Base-by-base conservation (phyloP, 306 rosid genomes). In the Fragaria vesca region DNA sequence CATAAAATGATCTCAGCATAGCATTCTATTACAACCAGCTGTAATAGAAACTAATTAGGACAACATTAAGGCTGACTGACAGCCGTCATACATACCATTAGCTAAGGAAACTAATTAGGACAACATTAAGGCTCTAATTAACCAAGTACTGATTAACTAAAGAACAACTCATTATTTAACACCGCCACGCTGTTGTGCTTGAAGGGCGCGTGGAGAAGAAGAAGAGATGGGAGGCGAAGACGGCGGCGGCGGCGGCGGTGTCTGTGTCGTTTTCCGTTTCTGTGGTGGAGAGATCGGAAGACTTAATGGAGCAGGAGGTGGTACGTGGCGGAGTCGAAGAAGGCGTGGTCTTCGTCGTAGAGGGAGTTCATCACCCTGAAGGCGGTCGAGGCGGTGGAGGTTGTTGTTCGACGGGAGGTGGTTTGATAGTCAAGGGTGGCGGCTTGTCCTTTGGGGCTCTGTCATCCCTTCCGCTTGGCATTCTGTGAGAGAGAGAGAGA, bases 161-260 rank as follows among this genome's bases (percentile, higher is more conserved):
- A 24, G 26, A 24, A 24, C 26, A 24, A 24, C 26, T 24, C 26
- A 24, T 24, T 24, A 24, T 24, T 24, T 24, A 24, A 24, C 26
- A 96, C 90, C 8, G 90, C 97, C 79, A 90, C 88, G 73, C 96
- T 88, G 18, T 89, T 87, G 17, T 72, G 71, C 71, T 66, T 86
- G 79, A 92, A 68, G 47, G 77, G 81, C 72, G 62, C 48, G 6
- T 81, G 76, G 6, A 84, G 90, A 96, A 91, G 84, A 96, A 96
- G 91, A 96, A 96, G 50, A 98, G 96, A n/a, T 85, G 83, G 47
- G 99, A 93, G 72, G 99, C 92, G 1, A 88, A 91, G 34, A 87
- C 99, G 0, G 93, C 91, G 46, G 79, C 83, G 46, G 79, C 83
- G 10, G 88, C 62, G 30, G 66, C 4, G 17, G 6, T 12, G 66